phyloP scores from a whole-genome alignment of 345 rosid genomes.

The Litchi chinensis region DNA sequence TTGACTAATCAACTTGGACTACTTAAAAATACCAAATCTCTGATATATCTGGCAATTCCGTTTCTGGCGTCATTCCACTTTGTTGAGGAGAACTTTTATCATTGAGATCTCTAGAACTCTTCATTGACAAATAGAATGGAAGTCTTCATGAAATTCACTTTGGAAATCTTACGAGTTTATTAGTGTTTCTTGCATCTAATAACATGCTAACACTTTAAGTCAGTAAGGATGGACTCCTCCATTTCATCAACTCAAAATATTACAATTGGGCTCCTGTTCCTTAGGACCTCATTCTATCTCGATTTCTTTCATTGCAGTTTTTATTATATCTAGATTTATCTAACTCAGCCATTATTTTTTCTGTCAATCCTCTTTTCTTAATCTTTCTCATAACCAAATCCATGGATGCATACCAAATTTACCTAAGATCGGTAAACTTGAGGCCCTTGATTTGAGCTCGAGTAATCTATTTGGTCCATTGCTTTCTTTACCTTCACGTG shows the following conservation, averaged over 20 bases:
- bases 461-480: slow-evolving; percentile 19
- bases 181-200: slow-evolving; percentile 17
- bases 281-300: slow-evolving; percentile 31
- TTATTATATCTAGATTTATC: slow-evolving; percentile 27
- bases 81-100: background rate
- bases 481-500: too few relatives aligned
- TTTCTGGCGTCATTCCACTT: background rate
- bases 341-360: slow-evolving; percentile 21
- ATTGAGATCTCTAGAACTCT: background rate
- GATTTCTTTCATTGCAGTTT: slow-evolving; percentile 23
- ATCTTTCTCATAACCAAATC: slow-evolving; percentile 34
- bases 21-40: background rate
- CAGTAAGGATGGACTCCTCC: slow-evolving; percentile 29
- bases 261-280: slow-evolving; percentile 17
- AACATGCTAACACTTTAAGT: slow-evolving; percentile 26
- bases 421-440: background rate
- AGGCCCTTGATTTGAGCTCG: slow-evolving; percentile 26
- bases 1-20: background rate
- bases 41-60: background rate
- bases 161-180: slow-evolving; percentile 28
- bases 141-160: slow-evolving; percentile 26
- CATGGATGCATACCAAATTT: slow-evolving; percentile 26
- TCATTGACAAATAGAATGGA: background rate
- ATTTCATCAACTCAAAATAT: slow-evolving; percentile 3
- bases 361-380: background rate